Evolutionary conservation across 2,329 filamentous ascomycete species (phyloP).

Genomic region (Neonectria faginata): DNA sequence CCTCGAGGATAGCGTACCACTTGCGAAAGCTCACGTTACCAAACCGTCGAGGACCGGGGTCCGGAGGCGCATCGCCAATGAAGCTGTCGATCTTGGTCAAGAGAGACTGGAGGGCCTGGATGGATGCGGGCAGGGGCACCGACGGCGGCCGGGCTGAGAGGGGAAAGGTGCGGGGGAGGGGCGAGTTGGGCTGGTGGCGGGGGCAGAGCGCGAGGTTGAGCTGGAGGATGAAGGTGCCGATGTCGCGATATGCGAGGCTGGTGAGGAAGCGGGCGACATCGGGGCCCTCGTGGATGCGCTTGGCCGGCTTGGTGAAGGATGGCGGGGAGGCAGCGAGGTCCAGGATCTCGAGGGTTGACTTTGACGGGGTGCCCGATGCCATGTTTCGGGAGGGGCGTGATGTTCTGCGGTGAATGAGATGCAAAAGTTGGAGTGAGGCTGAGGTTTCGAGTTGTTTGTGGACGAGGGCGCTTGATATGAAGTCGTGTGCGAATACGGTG

Average conservation of each 20-base stretch:
- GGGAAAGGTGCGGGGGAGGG: conserved; percentile 55
- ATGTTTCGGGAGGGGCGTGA: conserved; percentile 27
- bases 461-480: background rate
- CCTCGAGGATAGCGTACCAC: conserved; percentile 80
- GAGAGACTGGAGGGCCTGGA: conserved; percentile 74
- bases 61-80: conserved; percentile 83
- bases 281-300: conserved; percentile 85
- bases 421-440: background rate
- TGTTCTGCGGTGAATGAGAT: background rate
- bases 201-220: conserved; percentile 90
- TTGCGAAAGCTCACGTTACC: conserved; percentile 91
- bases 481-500: conserved; percentile 1
- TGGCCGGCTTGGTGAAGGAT: conserved; percentile 77
- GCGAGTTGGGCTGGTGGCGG: conserved; percentile 57
- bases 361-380: conserved; percentile 38
- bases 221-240: conserved; percentile 88
- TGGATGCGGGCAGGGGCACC: conserved; percentile 57
- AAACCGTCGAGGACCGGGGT: conserved; percentile 87
- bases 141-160: conserved; percentile 55
- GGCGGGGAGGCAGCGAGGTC: conserved; percentile 57
- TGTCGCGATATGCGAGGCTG: conserved; percentile 86
- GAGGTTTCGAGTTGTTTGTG: background rate
- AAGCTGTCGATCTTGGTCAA: conserved; percentile 73
- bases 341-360: conserved; percentile 59
- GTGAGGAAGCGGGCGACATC: conserved; percentile 86